These are phyloP conservation scores for Athelia sp. DNA, from an alignment of 1,284 basidiomycete species.

Conservation along the genomic window DNA sequence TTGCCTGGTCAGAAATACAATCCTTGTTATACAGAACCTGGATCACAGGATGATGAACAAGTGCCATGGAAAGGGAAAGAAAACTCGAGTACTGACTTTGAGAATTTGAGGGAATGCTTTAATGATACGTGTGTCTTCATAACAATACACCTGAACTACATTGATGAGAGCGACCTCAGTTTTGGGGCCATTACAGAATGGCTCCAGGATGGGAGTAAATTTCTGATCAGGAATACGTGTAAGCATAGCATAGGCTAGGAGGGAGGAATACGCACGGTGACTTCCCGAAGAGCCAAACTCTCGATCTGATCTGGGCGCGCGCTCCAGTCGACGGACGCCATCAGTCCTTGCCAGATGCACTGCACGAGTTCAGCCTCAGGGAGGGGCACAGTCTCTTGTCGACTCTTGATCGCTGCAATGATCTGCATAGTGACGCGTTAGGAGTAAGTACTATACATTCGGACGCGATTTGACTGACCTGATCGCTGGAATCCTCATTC, in stretches of 20 bases:
- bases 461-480: constrained; percentile 36
- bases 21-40: constrained; percentile 93
- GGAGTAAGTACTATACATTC: constrained; percentile 1
- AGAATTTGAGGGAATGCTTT: constrained; percentile 92
- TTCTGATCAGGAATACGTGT: too few relatives aligned
- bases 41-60: constrained; percentile 2
- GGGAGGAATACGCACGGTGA: constrained; percentile 50
- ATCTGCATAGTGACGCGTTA: constrained; percentile 44
- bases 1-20: constrained; percentile 91
- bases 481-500: constrained; percentile 57
- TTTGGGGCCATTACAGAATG: constrained; percentile 84
- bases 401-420: constrained; percentile 63
- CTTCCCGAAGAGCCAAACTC: constrained; percentile 77
- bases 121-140: constrained; percentile 91
- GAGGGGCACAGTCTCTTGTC: constrained; percentile 65
- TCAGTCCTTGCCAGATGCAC: constrained; percentile 89
- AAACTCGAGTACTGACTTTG: constrained; percentile 48
- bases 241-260: constrained; percentile 2
- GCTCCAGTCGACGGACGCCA: constrained; percentile 83
- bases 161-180: constrained; percentile 91
- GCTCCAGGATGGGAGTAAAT: constrained; percentile 80
- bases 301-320: constrained; percentile 89
- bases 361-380: constrained; percentile 81
- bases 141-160: constrained; percentile 90
- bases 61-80: too few relatives aligned